Base-by-base conservation (phyloP, 2,329 filamentous ascomycete genomes). In the Didymella keratinophila region DNA sequence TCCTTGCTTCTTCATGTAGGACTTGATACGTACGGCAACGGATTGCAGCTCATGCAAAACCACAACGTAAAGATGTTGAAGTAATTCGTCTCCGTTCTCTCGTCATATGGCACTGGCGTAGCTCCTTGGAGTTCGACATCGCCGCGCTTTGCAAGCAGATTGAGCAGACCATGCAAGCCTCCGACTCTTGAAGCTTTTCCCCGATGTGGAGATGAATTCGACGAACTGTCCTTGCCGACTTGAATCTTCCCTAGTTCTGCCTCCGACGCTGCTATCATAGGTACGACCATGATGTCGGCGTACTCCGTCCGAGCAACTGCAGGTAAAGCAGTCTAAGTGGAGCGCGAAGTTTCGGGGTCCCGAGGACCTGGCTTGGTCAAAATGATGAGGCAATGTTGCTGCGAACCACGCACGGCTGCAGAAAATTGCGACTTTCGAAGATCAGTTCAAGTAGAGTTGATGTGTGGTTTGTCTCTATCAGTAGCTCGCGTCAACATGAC, bases 21-120 rank as follows among this genome's bases (percentile, higher is more conserved):
- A 21, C 14, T 5, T 18, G n/a, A 21, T 20, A 62, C 84, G 73
- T 69, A 87, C 85, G 86, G 85, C 30, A 88, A 68, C 8, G 86
- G 78, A 66, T 83, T 86, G 42, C 84, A 77, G 55, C 85, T 80
- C 58, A 85, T 81, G 20, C 83, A 85, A 67, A 87, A 86, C 79
- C 86, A 87, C 23, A 87, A 77, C 3, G 84, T 86, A 67, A 88
- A 87, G 44, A 88, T 78, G 60, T 85, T 84, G 71, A 79, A 79
- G 63, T 84, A 84, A 34, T 79, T 77, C 9, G 78, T 85, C 60
- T 84, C 80, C 1, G 80, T 86, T 41, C 86, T 78, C 60, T 84
- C 76, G 52, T 85, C 81, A 21, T 81, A 60, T 1, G 84, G 82
- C 21, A 88, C 83, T 0, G 86, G 86, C 56, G 79, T 80, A 65